Base-by-base conservation (phyloP, 2,329 filamentous ascomycete species). In the Penicillium olsonii region DNA sequence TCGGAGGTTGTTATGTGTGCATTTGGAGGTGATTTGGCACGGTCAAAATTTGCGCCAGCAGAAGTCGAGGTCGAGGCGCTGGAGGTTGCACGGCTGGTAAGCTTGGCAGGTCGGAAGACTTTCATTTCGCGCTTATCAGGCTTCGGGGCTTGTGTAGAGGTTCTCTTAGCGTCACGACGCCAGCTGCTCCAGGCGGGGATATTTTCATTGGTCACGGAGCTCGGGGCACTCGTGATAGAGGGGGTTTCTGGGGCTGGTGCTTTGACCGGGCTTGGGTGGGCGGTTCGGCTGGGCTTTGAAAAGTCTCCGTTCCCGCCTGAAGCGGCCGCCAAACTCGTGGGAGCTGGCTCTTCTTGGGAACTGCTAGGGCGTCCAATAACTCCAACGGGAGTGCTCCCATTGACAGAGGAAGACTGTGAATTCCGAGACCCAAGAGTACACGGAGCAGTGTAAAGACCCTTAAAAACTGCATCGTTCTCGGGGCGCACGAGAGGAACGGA, bases 401-500 rank as follows among this genome's bases (percentile, higher is more conserved):
- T 65, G 5, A 45, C 45, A 14, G 52, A 48, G n/a, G 52, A 48
- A 12, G 10, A 20, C 7, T 37, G 15, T 7, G 17, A 39, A 15
- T 20, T 42, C 1, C 44, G 49, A 38, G 48, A 31, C 17, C 51
- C 53, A 9, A 55, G 26, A 14, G 39, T 41, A 40, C 65, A 56
- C 2, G 73, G 61, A 35, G 78, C 78, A 2, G 87, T 91, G 61
- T 77, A 84, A 41, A 97, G 79, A 59, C 85, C 82, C 61, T 88
- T 94, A 75, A 95, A 97, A 0, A 84, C 74, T 3, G 77, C 78
- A 48, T 96, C 90, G 61, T 95, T 87, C 69, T 97, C 94, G 0
- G 94, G 94, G 22, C 94, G 84, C 34, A 96, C 91, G 58, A 99
- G 87, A 2, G 94, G 94, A 27, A 99, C 87, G 14, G 89, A 91